Base-by-base conservation (phyloP, 495 filamentous ascomycete species). In the Aspergillus nidulans region DNA sequence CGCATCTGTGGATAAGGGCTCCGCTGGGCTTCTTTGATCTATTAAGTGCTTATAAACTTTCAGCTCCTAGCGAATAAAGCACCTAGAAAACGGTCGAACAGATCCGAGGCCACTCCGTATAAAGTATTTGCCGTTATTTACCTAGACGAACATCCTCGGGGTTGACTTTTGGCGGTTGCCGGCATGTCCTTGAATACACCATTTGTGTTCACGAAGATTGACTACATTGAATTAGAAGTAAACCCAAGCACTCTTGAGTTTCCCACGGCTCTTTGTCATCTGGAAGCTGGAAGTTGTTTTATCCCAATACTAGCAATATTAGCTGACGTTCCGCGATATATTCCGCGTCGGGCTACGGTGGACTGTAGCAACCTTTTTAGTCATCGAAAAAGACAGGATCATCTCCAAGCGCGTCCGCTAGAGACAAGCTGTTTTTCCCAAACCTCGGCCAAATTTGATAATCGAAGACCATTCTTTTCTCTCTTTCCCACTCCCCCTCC, bases 341-440 rank as follows among this genome's bases (percentile, higher is more conserved):
- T 59, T 61, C 54, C 56, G 53, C 58, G 53, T 61, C 57, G 61
- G 60, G 28, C 24, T 46, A 56, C 53, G 40, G 36, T 43, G 55
- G 52, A 23, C 20, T 12, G 32, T 39, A 49, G 47, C 20, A 19
- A 49, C 47, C 47, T 23, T 40, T 54, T 38, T 50, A 45, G 55
- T 56, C 49, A 36, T 57, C 43, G 54, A 60, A 32, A 54, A 61
- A 45, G 54, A 54, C 52, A 54, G 46, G 54, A 56, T 60, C 64
- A 68, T 67, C 66, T 69, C 70, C 55, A 52, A 56, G 56, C 40
- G 61, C 52, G 60, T 52, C 63, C 55, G 58, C 58, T 64, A 68
- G 67, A 72, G 71, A 67, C 72, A 72, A 72, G 69, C 72, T 74
- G 69, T 72, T 73, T 68, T 63, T 61, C 62, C 57, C 41, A 51